Evolutionary conservation across 768 basidiomycete species (phyloP).

Genomic region (Russula griseocarnosa): DNA sequence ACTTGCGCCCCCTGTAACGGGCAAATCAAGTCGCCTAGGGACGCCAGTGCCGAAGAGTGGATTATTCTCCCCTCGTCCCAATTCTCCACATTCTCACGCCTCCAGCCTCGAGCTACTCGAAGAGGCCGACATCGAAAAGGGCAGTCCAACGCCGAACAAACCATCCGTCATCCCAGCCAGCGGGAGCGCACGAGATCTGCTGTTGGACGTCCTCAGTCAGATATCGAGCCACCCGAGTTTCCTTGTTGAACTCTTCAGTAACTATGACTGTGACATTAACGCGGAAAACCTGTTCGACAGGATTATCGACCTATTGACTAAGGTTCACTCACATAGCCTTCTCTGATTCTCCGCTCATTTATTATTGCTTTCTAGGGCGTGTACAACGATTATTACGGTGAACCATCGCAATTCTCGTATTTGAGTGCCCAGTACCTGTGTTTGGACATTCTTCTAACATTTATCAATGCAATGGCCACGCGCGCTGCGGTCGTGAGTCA

Average conservation of each 20-base stretch:
- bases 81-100: conserved; percentile 37
- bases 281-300: conserved; percentile 95
- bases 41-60: conserved; percentile 28
- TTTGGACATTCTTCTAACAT: conserved; percentile 80
- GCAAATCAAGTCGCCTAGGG: conserved; percentile 27
- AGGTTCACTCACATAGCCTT: conserved; percentile 33
- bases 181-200: conserved; percentile 82
- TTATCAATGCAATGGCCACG: conserved; percentile 82
- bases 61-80: conserved; percentile 30
- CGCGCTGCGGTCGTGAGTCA: conserved; percentile 51
- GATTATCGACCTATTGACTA: conserved; percentile 80
- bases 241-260: conserved; percentile 93
- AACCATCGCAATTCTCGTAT: conserved; percentile 58
- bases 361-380: conserved; percentile 56
- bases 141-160: conserved; percentile 41
- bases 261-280: conserved; percentile 96
- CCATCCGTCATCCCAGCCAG: conserved; percentile 54
- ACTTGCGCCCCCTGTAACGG: conserved; percentile 57
- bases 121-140: conserved; percentile 47
- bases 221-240: conserved; percentile 81
- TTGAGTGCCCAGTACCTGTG: conserved; percentile 82
- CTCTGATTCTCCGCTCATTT: background rate
- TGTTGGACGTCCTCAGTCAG: conserved; percentile 82
- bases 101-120: conserved; percentile 42
- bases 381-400: conserved; percentile 62